phyloP scores from a whole-genome alignment of 805 yeast species.

The Wickerhamiella azymoides region DNA sequence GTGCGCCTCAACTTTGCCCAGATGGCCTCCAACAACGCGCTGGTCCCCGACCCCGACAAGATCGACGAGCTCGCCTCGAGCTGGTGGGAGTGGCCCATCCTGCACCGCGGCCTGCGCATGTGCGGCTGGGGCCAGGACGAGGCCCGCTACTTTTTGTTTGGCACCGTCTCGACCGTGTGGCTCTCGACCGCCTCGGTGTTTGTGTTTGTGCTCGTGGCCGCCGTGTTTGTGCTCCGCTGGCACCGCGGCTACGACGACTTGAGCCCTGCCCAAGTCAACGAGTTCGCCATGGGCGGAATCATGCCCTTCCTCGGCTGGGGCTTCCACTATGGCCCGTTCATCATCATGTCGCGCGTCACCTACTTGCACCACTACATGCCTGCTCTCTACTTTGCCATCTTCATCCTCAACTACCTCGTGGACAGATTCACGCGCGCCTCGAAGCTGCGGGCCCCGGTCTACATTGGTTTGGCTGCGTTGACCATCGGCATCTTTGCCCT shows the following conservation, averaged over 20 bases:
- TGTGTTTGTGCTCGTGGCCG: slow-evolving; percentile 28
- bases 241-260: slow-evolving; percentile 52
- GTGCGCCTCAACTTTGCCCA: slow-evolving; percentile 60
- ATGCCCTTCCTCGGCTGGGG: slow-evolving; percentile 87
- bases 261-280: slow-evolving; percentile 30
- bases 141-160: slow-evolving; percentile 50
- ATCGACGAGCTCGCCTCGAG: slow-evolving; percentile 55
- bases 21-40: slow-evolving; percentile 75
- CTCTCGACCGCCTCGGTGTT: slow-evolving; percentile 31
- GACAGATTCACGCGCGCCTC: slow-evolving; percentile 32
- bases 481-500: slow-evolving; percentile 46
- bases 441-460: slow-evolving; percentile 27
- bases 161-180: slow-evolving; percentile 55
- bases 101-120: slow-evolving; percentile 58
- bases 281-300: slow-evolving; percentile 48
- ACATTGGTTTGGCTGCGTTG: slow-evolving; percentile 33
- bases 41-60: slow-evolving; percentile 62
- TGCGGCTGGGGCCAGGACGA: slow-evolving; percentile 51
- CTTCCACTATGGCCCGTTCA: slow-evolving; percentile 77
- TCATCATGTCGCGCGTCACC: slow-evolving; percentile 89
- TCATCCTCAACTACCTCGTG: slow-evolving; percentile 51
- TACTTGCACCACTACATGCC: slow-evolving; percentile 96
- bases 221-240: slow-evolving; percentile 37
- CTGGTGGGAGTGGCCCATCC: slow-evolving; percentile 79
- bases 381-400: slow-evolving; percentile 84